These are phyloP conservation scores for Phytophthora podocarpi DNA, from an alignment of 352 stramenopile species.

Conservation along the genomic window DNA sequence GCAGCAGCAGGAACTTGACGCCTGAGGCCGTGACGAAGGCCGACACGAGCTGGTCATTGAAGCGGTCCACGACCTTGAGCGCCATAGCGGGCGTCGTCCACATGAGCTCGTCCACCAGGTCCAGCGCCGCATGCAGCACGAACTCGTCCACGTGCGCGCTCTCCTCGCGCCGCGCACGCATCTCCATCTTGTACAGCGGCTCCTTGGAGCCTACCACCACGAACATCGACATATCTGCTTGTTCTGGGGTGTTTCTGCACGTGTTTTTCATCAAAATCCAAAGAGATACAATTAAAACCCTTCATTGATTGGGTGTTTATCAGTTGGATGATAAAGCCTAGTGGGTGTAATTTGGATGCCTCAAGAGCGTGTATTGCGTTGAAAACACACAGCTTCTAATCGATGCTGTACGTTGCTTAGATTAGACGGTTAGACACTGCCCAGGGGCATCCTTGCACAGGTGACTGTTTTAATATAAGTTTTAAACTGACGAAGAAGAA, in stretches of 20 bases:
- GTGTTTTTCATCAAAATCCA: too few relatives aligned
- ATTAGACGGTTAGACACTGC: too few relatives aligned
- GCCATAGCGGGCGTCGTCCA: slow-evolving; percentile 95
- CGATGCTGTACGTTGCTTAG: too few relatives aligned
- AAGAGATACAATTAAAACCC: too few relatives aligned
- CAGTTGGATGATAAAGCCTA: too few relatives aligned
- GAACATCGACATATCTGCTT: slow-evolving; percentile 74
- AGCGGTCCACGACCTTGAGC: slow-evolving; percentile 93
- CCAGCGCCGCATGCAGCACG: slow-evolving; percentile 96
- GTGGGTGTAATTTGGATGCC: too few relatives aligned
- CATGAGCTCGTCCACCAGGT: slow-evolving; percentile 96
- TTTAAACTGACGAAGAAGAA: too few relatives aligned
- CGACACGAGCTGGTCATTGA: slow-evolving; percentile 98
- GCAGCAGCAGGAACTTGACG: slow-evolving; percentile 96
- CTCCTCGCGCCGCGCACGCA: slow-evolving; percentile 80
- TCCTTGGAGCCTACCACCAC: slow-evolving; percentile 87
- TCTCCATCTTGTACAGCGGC: slow-evolving; percentile 89
- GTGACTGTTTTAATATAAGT: too few relatives aligned
- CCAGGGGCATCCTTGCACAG: too few relatives aligned
- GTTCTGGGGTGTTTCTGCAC: neutral
- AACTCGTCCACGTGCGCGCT: slow-evolving; percentile 97
- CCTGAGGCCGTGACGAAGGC: slow-evolving; percentile 96
- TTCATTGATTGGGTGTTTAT: neutral
- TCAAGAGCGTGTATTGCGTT: too few relatives aligned
- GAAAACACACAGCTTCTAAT: too few relatives aligned